Percentiles rank a stretch among this genome's conserved stretches.
These are phyloP conservation scores for Parachlorella kessleri DNA, from an alignment of 139 green algal species.

Conservation along the genomic window DNA sequence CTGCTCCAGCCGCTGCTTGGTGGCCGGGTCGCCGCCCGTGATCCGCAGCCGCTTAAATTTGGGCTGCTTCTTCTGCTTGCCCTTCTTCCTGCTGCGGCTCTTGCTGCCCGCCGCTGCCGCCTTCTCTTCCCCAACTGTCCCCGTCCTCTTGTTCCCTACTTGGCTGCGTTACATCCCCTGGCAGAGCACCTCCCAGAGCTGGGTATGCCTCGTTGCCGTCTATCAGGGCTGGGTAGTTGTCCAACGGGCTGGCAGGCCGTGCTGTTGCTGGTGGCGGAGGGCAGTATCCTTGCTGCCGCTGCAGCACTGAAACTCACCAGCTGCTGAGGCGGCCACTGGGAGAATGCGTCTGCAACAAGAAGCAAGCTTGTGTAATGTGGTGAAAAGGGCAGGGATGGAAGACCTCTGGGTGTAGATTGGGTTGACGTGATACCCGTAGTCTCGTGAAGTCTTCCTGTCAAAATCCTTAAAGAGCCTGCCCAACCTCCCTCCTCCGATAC, in stretches of 20 bases:
- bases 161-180: background rate
- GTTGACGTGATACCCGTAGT: background rate
- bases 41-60: slow-evolving; percentile 44
- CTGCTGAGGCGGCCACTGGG: background rate
- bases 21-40: background rate
- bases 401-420: too few relatives aligned
- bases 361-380: background rate
- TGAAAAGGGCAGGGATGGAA: background rate
- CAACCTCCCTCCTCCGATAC: too few relatives aligned
- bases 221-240: slow-evolving; percentile 4
- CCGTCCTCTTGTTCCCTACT: slow-evolving; percentile 11
- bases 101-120: background rate
- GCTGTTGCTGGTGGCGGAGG: background rate
- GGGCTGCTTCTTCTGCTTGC: slow-evolving; percentile 7
- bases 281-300: background rate
- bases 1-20: slow-evolving; percentile 26
- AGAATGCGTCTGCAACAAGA: background rate
- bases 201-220: background rate
- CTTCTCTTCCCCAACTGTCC: too few relatives aligned
- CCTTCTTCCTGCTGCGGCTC: background rate
- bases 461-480: too few relatives aligned
- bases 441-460: too few relatives aligned
- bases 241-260: background rate
- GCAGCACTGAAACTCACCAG: background rate
- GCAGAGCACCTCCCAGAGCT: background rate